Percentiles rank a stretch among this genome's conserved stretches.
phyloP scores from a whole-genome alignment of 192 early-diverging fungal genomes.

The Backusella tarrabulga region DNA sequence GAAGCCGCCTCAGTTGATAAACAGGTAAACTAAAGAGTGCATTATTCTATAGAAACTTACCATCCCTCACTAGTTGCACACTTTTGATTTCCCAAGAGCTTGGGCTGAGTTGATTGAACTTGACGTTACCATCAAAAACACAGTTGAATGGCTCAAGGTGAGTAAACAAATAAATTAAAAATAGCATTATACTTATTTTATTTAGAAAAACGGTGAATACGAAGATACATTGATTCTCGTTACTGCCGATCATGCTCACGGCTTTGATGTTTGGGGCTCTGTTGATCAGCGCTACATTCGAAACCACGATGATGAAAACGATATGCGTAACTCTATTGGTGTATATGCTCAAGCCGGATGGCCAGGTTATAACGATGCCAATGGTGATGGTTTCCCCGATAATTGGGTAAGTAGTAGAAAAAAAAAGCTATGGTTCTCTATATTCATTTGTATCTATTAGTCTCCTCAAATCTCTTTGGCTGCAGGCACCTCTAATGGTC shows the following conservation, averaged over 20 bases:
- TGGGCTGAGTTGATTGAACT: slow-evolving; percentile 63
- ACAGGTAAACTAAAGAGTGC: slow-evolving; percentile 15
- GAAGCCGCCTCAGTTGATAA: slow-evolving; percentile 68
- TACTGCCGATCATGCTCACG: slow-evolving; percentile 65
- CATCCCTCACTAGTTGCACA: slow-evolving; percentile 38
- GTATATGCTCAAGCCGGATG: slow-evolving; percentile 50
- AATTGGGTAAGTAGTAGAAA: slow-evolving; percentile 26
- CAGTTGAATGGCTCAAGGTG: slow-evolving; percentile 47
- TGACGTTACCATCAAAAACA: slow-evolving; percentile 57
- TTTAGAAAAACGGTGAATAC: slow-evolving; percentile 40
- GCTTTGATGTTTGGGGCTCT: slow-evolving; percentile 62
- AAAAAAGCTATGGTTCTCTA: too few species aligned
- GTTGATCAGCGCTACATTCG: slow-evolving; percentile 59
- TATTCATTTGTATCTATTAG: neutral
- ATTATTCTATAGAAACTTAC: too few species aligned
- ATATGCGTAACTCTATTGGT: slow-evolving; percentile 47
- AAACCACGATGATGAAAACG: slow-evolving; percentile 35
- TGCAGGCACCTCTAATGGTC: slow-evolving; percentile 41
- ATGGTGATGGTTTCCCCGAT: slow-evolving; percentile 52
- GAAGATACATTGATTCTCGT: slow-evolving; percentile 60
- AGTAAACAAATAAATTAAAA: neutral
- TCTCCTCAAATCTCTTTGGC: slow-evolving; percentile 40
- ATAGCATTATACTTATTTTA: neutral
- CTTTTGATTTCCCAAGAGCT: slow-evolving; percentile 61
- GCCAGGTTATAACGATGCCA: slow-evolving; percentile 43